A percentile compares a stretch with the other conserved stretches of the same genome.
phyloP scores from a whole-genome alignment of 2,329 filamentous ascomycete genomes.

The Pleoardoris graminearum region DNA sequence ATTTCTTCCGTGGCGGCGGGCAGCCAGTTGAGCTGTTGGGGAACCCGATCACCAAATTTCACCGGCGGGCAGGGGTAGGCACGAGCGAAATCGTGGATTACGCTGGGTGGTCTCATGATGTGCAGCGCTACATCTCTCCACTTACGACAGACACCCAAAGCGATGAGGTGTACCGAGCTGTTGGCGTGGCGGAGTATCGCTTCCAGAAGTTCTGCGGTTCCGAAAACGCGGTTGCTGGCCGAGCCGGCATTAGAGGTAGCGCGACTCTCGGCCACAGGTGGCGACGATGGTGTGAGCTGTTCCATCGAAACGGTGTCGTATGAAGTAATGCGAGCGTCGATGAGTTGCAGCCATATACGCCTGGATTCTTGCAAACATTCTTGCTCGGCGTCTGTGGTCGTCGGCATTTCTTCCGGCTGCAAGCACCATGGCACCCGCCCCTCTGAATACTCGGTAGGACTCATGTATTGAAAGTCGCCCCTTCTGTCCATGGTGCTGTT shows the following conservation, averaged over 20 bases:
- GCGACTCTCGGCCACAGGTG: not conserved
- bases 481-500: not conserved
- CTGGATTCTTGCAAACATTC: not conserved
- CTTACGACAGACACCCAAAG: constrained; percentile 1
- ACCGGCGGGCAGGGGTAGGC: constrained; percentile 1
- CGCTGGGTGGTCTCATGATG: not conserved
- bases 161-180: not conserved
- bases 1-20: not conserved
- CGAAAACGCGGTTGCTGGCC: constrained; percentile 1
- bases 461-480: constrained; percentile 3
- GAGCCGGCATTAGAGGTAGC: not conserved
- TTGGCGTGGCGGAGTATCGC: not conserved
- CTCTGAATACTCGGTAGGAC: not conserved
- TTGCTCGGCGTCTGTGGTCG: not conserved
- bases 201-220: constrained; percentile 1
- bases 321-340: constrained; percentile 1
- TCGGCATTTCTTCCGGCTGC: not conserved
- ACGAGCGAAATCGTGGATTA: not conserved
- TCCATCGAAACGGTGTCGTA: not conserved
- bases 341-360: not conserved
- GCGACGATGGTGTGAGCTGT: not conserved
- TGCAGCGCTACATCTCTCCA: constrained; percentile 2
- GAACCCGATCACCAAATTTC: constrained; percentile 1
- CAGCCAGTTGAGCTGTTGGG: not conserved
- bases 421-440: not conserved